Evolutionary conservation across 805 yeast species (phyloP), one percentile per base, ranked within the genome.

Genomic region (Starmerella scarabaei): DNA sequence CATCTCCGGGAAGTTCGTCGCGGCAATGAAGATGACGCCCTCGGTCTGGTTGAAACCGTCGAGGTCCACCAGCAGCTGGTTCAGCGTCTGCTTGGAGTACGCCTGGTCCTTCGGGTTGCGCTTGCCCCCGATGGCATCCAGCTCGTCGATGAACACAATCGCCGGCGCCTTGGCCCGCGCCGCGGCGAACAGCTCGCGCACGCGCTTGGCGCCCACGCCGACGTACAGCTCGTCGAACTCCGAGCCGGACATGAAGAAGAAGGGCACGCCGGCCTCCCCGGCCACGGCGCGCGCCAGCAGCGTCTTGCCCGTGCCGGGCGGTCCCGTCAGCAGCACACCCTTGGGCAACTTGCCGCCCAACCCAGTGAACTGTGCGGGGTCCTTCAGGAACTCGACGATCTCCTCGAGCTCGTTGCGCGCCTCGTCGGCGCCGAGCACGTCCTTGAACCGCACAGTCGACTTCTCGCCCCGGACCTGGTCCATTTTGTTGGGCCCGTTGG

Each of bases 301-400:
- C 1, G 98, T 91, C 60, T 91, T 88, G 73, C 98, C 98, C 5
- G 98, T 88, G 63, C 98, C 98, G 31, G 98, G 98, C 29, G 98
- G 98, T 34, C 98, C 98, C 11, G 97, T 91, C 49, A 88, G 68
- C 43, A 91, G 66, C 5, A 91, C 94, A 68, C 99, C 99, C 60
- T 88, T 91, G 43, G 98, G 97, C 53, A 91, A 69, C 61, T 86
- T 86, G 37, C 98, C 99, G 50, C 99, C 99, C 36, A 91, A 70
- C 1, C 94, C 93, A 37, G 96, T 93, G 64, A 85, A 91, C 60
- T 83, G 81, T 16, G 94, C 75, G 17, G 99, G 98, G 59, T 91
- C 97, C 57, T 85, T 85, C 55, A 91, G 71, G 56, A 91, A 91
- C 44, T 88, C 96, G n/a, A 91, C 99, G 53, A 93, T 82, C 62